Evolutionary conservation across 306 rosid species (phyloP).

Genomic region (Rosa multiflora): DNA sequence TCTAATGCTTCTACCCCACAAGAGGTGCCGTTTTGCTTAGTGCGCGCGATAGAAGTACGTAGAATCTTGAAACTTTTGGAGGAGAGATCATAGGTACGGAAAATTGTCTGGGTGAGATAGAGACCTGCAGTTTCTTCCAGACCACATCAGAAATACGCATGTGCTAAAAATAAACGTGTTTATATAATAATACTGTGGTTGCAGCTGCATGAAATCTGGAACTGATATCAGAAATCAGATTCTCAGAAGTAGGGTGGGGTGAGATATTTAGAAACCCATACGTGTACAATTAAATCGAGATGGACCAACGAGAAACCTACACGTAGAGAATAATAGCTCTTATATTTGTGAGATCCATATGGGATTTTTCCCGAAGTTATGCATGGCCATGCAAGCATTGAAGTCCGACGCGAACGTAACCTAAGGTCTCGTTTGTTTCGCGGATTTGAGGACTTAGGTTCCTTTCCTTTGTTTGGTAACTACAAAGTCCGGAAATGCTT

Average conservation of each 20-base stretch:
- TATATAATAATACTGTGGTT: neutral
- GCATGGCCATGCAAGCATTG: slow-evolving; percentile 46
- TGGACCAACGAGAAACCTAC: slow-evolving; percentile 25
- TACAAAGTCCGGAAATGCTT: too few relatives aligned
- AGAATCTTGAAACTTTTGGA: neutral
- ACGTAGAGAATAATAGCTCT: slow-evolving; percentile 7
- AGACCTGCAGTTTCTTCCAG: neutral
- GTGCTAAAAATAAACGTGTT: neutral
- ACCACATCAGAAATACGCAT: neutral
- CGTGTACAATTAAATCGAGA: slow-evolving; percentile 31
- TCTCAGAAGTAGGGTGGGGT: neutral
- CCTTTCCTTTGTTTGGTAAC: too few relatives aligned
- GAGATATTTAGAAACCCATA: slow-evolving; percentile 20
- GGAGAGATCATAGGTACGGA: neutral
- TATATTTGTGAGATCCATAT: slow-evolving; percentile 26
- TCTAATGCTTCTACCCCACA: neutral
- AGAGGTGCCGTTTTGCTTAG: neutral
- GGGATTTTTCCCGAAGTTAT: slow-evolving; percentile 27
- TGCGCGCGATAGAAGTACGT: neutral
- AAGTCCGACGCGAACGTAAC: slow-evolving; percentile 37
- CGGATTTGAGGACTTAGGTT: too few relatives aligned
- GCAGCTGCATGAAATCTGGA: neutral
- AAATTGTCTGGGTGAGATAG: neutral
- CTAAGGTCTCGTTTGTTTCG: slow-evolving; percentile 11
- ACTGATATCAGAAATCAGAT: neutral